These are phyloP conservation scores for Abelmoschus esculentus DNA, from an alignment of 345 rosid genomes.

Conservation along the genomic window DNA sequence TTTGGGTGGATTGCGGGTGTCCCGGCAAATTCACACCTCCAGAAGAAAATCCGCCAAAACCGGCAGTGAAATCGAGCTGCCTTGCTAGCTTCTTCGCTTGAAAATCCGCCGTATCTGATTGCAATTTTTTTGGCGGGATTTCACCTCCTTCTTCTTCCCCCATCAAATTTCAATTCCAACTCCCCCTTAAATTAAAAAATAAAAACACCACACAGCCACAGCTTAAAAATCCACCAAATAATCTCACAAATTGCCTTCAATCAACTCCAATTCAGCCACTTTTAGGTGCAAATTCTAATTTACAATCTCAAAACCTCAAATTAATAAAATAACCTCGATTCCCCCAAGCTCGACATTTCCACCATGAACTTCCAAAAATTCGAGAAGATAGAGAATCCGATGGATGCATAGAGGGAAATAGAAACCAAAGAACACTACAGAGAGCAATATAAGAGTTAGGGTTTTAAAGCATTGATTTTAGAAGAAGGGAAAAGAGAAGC, in stretches of 20 bases:
- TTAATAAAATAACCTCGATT: slow-evolving; percentile 17
- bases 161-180: slow-evolving; percentile 38
- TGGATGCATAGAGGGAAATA: slow-evolving; percentile 16
- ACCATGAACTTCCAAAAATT: slow-evolving; percentile 11
- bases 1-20: slow-evolving; percentile 33
- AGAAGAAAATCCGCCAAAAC: slow-evolving; percentile 24
- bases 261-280: slow-evolving; percentile 28
- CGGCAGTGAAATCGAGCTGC: slow-evolving; percentile 89
- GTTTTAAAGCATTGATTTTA: background rate
- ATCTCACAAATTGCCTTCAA: slow-evolving; percentile 20
- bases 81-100: slow-evolving; percentile 72
- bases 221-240: slow-evolving; percentile 10
- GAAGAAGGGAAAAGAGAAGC: background rate
- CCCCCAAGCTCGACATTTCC: slow-evolving; percentile 34
- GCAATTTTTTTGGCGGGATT: slow-evolving; percentile 61
- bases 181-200: slow-evolving; percentile 12
- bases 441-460: background rate
- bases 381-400: slow-evolving; percentile 21
- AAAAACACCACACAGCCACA: background rate
- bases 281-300: slow-evolving; percentile 39
- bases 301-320: slow-evolving; percentile 14
- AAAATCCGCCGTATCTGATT: slow-evolving; percentile 31
- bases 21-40: slow-evolving; percentile 43
- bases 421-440: slow-evolving; percentile 1
- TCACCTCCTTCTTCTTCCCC: slow-evolving; percentile 61